phyloP scores from a whole-genome alignment of 2,329 filamentous ascomycete genomes.

The Exophiala lecanii-corni region DNA sequence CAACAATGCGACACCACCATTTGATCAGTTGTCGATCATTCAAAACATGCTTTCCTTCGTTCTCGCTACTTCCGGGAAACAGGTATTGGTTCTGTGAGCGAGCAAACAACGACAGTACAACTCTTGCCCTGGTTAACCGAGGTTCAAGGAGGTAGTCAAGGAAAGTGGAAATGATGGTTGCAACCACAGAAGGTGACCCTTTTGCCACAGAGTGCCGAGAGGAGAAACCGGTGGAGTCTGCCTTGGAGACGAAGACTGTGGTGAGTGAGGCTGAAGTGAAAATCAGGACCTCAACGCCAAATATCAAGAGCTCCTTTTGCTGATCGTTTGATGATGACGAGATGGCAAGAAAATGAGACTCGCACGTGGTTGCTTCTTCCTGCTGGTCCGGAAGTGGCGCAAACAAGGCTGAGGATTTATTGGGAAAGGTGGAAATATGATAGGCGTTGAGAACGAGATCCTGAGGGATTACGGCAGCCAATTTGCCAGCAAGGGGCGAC shows the following conservation, averaged over 20 bases:
- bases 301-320: slow-evolving; percentile 59
- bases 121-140: slow-evolving; percentile 47
- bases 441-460: slow-evolving; percentile 64
- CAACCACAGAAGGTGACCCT: slow-evolving; percentile 61
- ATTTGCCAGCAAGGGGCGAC: slow-evolving; percentile 33
- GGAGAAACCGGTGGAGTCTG: slow-evolving; percentile 89
- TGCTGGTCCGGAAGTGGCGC: slow-evolving; percentile 67
- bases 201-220: slow-evolving; percentile 60
- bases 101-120: slow-evolving; percentile 85
- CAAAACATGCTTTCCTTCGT: slow-evolving; percentile 79
- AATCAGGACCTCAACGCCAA: slow-evolving; percentile 81
- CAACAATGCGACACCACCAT: slow-evolving; percentile 91
- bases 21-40: slow-evolving; percentile 85
- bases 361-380: slow-evolving; percentile 75
- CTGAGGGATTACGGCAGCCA: slow-evolving; percentile 50
- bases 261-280: slow-evolving; percentile 77
- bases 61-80: slow-evolving; percentile 86
- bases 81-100: slow-evolving; percentile 89
- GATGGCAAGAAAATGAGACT: slow-evolving; percentile 71
- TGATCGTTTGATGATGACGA: slow-evolving; percentile 34
- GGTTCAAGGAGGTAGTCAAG: slow-evolving; percentile 65
- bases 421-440: slow-evolving; percentile 83
- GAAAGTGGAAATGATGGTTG: slow-evolving; percentile 69
- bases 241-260: slow-evolving; percentile 92
- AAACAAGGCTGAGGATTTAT: slow-evolving; percentile 69